phyloP scores from a whole-genome alignment of 2,329 filamentous ascomycete species.

The Botrytis paeoniae region DNA sequence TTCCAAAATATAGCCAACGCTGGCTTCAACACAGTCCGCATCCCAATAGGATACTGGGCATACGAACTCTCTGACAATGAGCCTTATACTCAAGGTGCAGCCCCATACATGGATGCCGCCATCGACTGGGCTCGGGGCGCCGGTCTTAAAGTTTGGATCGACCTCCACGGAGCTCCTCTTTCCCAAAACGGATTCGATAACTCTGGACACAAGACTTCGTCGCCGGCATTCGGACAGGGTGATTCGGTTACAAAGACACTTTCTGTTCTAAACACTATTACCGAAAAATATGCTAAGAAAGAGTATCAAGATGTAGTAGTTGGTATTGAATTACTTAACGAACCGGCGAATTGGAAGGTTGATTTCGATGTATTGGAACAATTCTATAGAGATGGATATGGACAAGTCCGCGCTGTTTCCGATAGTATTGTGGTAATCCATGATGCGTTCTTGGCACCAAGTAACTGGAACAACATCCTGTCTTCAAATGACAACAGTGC shows the following conservation, averaged over 20 bases:
- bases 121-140: constrained; percentile 54
- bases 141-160: constrained; percentile 55
- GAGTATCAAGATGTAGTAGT: constrained; percentile 57
- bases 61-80: constrained; percentile 48
- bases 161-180: constrained; percentile 55
- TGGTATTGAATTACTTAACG: constrained; percentile 56
- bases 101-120: constrained; percentile 52
- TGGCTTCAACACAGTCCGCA: constrained; percentile 57
- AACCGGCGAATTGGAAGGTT: constrained; percentile 43
- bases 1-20: constrained; percentile 55
- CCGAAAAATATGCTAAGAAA: constrained; percentile 53
- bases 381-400: constrained; percentile 51
- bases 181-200: constrained; percentile 63
- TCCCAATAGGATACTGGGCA: constrained; percentile 60
- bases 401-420: constrained; percentile 44
- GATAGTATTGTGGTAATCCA: constrained; percentile 54
- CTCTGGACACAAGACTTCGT: constrained; percentile 49
- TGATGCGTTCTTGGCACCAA: constrained; percentile 53
- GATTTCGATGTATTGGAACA: constrained; percentile 38
- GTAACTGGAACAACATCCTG: constrained; percentile 60
- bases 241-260: constrained; percentile 51
- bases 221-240: constrained; percentile 46
- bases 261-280: constrained; percentile 54
- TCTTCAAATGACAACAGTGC: constrained; percentile 46
- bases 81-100: constrained; percentile 51